phyloP scores from a whole-genome alignment of 306 rosid genomes.

The Vigna trinervia region DNA sequence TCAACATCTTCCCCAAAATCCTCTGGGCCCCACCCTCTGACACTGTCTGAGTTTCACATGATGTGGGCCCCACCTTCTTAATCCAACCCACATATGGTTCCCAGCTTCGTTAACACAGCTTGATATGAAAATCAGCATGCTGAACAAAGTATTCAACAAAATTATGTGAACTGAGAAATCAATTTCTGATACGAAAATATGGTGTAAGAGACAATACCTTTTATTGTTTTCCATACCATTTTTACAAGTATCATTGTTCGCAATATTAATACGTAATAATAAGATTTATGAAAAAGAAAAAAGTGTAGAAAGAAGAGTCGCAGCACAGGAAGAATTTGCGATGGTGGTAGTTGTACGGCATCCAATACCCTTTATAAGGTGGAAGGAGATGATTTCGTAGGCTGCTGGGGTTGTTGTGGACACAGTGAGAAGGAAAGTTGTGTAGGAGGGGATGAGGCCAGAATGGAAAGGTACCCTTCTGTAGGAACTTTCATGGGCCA shows the following conservation, averaged over 20 bases:
- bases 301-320: constrained; percentile 29
- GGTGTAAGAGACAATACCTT: no score
- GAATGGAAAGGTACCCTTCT: constrained; percentile 17
- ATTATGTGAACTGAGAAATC: not conserved
- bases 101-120: no score
- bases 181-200: no score
- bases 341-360: constrained; percentile 53
- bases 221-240: no score
- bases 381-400: constrained; percentile 36
- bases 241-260: no score
- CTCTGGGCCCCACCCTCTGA: constrained; percentile 43
- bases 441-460: constrained; percentile 27
- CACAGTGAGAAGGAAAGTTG: constrained; percentile 37
- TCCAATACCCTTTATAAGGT: constrained; percentile 35
- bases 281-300: not conserved
- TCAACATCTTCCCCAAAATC: constrained; percentile 34
- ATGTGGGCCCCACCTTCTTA: constrained; percentile 35
- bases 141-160: not conserved
- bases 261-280: no score
- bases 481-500: constrained; percentile 51
- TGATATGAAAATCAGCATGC: not conserved
- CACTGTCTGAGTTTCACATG: constrained; percentile 50
- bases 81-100: not conserved
- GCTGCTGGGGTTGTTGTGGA: constrained; percentile 59
- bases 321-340: not conserved